Conservation (phyloP, 805 yeast species). For the Saccharomycopsis sp. region DNA sequence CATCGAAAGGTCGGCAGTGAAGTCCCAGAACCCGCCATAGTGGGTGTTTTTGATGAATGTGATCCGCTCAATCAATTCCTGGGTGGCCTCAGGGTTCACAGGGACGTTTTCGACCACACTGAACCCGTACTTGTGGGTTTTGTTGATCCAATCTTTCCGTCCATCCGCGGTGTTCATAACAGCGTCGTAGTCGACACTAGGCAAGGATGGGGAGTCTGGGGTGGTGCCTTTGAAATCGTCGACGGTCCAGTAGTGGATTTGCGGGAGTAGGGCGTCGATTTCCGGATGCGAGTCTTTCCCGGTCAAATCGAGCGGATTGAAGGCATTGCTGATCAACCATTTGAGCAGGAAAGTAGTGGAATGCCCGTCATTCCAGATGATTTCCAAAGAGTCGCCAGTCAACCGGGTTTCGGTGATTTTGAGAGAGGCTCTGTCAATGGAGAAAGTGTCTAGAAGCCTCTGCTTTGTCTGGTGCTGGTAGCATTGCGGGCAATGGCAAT, state of each 20-base stretch:
- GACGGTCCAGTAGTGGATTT: constrained; percentile 39
- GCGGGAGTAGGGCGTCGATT: constrained; percentile 27
- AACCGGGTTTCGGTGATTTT: background rate
- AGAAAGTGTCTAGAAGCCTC: constrained; percentile 48
- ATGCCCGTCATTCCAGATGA: constrained; percentile 35
- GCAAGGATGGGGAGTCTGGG: constrained; percentile 27
- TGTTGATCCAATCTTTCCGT: constrained; percentile 47
- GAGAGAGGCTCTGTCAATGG: constrained; percentile 26
- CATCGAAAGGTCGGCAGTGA: constrained; percentile 60
- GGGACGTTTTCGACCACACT: constrained; percentile 58
- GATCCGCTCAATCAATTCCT: constrained; percentile 48
- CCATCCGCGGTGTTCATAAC: constrained; percentile 41
- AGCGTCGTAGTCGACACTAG: constrained; percentile 41
- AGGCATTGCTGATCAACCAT: constrained; percentile 22
- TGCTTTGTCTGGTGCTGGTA: constrained; percentile 52
- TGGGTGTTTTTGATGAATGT: constrained; percentile 62
- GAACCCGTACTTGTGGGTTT: constrained; percentile 53
- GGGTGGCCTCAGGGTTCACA: constrained; percentile 50
- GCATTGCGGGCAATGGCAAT: constrained; percentile 52
- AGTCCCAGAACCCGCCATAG: constrained; percentile 79
- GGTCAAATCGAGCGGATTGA: background rate
- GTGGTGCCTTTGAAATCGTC: constrained; percentile 29
- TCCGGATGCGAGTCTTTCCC: constrained; percentile 22
- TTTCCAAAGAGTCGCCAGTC: constrained; percentile 17
- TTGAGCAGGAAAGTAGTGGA: constrained; percentile 12